Conservation (phyloP, 148 eudicot genomes). For the Vaccinium macrocarpon region DNA sequence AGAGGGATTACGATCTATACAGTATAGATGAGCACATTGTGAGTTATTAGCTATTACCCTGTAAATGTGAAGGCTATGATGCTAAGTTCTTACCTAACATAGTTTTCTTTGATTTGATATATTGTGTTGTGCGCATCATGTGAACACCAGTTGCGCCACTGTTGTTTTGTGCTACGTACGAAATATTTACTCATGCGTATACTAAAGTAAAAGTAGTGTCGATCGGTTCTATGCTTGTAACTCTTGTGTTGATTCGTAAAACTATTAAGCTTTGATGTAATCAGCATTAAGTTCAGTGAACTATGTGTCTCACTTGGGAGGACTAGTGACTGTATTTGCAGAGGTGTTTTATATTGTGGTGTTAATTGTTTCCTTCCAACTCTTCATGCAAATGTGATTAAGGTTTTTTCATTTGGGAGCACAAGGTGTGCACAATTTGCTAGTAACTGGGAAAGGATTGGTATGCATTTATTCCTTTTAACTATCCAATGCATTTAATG, state of each 20-base stretch:
- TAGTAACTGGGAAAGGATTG: slow-evolving; percentile 67
- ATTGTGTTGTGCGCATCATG: background rate
- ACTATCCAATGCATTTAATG: background rate
- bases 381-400: slow-evolving; percentile 14
- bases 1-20: slow-evolving; percentile 79
- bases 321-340: background rate
- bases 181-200: background rate
- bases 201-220: background rate
- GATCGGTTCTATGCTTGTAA: background rate
- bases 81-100: background rate
- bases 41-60: slow-evolving; percentile 25
- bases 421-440: slow-evolving; percentile 52
- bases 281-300: background rate
- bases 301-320: background rate
- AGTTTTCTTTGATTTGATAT: background rate
- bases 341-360: background rate
- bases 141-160: background rate
- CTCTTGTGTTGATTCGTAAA: background rate
- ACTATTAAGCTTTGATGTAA: background rate
- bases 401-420: slow-evolving; percentile 85
- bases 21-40: slow-evolving; percentile 75
- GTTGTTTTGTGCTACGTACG: background rate
- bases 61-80: slow-evolving; percentile 7
- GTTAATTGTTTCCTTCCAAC: slow-evolving; percentile 12
- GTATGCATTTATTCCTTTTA: slow-evolving; percentile 30